A percentile compares a stretch with the other conserved stretches of the same genome.
phyloP scores from a whole-genome alignment of 2,329 filamentous ascomycete genomes.

The Xylaria sp. region DNA sequence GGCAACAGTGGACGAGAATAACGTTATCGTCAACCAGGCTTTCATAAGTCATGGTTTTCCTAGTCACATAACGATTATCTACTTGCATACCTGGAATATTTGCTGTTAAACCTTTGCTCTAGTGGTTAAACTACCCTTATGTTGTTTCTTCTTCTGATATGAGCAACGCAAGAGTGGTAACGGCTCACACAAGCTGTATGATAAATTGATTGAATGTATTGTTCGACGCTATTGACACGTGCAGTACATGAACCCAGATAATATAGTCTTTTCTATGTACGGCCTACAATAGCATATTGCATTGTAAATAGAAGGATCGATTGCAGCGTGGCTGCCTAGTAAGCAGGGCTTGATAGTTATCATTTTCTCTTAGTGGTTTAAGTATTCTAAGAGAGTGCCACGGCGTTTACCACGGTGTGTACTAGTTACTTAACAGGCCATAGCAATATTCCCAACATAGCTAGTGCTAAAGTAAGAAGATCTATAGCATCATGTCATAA shows the following conservation, averaged over 20 bases:
- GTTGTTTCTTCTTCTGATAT: too few species aligned
- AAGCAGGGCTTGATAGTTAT: not conserved
- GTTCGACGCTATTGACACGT: not conserved
- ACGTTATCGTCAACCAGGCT: constrained; percentile 12
- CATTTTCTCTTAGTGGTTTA: not conserved
- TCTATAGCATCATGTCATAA: not conserved
- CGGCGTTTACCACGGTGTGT: not conserved
- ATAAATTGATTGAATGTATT: not conserved
- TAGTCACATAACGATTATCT: constrained; percentile 9
- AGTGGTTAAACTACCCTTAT: not conserved
- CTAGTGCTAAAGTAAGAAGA: not conserved
- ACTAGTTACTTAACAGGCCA: not conserved
- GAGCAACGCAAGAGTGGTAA: not conserved
- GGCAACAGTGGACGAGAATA: constrained; percentile 2
- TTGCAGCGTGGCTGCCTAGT: not conserved
- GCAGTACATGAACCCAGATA: not conserved
- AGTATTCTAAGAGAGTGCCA: not conserved
- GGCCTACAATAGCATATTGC: not conserved
- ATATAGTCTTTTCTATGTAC: not conserved
- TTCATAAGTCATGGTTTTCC: constrained; percentile 8
- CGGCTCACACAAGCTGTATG: too few species aligned
- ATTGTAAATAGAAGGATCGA: not conserved
- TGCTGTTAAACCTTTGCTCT: not conserved
- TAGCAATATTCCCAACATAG: not conserved
- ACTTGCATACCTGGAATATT: constrained; percentile 14